Evolutionary conservation across 2,329 filamentous ascomycete genomes (phyloP), one percentile per base, ranked within the genome.

Genomic region (Xylaria sp.): DNA sequence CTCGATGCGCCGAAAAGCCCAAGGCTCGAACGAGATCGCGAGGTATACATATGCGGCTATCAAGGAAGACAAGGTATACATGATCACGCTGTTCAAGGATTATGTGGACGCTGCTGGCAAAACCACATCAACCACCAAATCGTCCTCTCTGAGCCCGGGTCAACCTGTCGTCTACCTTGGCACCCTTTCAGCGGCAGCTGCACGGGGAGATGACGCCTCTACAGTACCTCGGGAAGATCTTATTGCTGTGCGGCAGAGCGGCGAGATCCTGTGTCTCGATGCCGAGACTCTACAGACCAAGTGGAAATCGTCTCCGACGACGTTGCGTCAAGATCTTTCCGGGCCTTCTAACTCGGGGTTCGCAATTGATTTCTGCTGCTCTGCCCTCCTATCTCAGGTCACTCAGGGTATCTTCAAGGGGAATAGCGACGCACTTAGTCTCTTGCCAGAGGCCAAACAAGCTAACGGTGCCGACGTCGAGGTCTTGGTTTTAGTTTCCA

Each of bases 21-120:
- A 77, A 9, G 75, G 75, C 19, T 74, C 71, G 50, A 77, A 71
- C 58, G 77, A 79, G 54, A 72, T 82, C 26, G 75, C 78, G 39
- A 78, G 85, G 61, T 84, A 84, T 64, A 88, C 85, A 2, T 88
- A 87, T 61, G 77, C 82, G 39, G 80, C 84, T 7, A 86, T 81
- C 1, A 72, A 74, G 52, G 75, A 81, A 46, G 71, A 73, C 1
- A 69, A 74, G 1, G 72, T 76, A 34, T 72, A 76, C 38, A 81
- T 81, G 63, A 73, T 88, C 34, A 82, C 81, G 1, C 69, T 87
- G 2, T 87, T 87, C 71, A 81, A 78, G 62, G 84, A 88, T 61
- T 71, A 76, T 2, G 76, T 81, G 8, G 77, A 78, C 37, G 73
- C 74, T 5, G 75, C 79, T 20, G 78, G 78, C 53, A 78, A 80